Percentiles rank a stretch among this genome's conserved stretches.
phyloP scores from a whole-genome alignment of 1,284 basidiomycete species.

The Boletus semigastroideus region DNA sequence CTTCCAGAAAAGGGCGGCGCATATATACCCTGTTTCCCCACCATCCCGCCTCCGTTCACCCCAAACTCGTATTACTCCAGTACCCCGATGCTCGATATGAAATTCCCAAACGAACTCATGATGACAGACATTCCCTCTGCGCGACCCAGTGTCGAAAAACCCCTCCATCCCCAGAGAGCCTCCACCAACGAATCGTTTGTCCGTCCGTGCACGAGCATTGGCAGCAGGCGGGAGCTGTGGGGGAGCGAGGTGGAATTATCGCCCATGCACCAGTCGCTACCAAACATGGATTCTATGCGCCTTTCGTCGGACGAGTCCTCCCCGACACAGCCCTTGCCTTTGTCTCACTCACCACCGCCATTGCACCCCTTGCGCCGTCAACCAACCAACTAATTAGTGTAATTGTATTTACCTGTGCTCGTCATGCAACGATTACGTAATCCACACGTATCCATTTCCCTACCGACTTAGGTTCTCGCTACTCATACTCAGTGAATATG shows the following conservation, averaged over 20 bases:
- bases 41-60: conserved; percentile 4
- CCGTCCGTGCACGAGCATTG: conserved; percentile 11
- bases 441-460: background rate
- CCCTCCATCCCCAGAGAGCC: conserved; percentile 20
- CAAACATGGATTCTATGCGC: background rate
- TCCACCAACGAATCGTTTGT: conserved; percentile 10
- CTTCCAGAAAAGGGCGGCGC: conserved; percentile 19
- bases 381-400: conserved; percentile 7
- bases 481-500: no score
- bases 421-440: conserved; percentile 19
- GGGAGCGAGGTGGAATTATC: conserved; percentile 12
- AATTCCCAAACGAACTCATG: conserved; percentile 16
- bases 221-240: conserved; percentile 23
- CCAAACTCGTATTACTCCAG: conserved; percentile 15
- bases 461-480: no score
- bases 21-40: background rate
- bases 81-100: conserved; percentile 10
- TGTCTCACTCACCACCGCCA: conserved; percentile 8
- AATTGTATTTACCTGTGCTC: background rate
- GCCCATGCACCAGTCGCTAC: conserved; percentile 3
- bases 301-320: conserved; percentile 12
- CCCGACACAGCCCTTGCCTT: background rate
- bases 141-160: conserved; percentile 20
- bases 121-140: conserved; percentile 11
- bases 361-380: conserved; percentile 27